Percentiles rank a stretch among this genome's conserved stretches.
Evolutionary conservation across 2,329 filamentous ascomycete species (phyloP).

Genomic region (Curvularia spicifera): DNA sequence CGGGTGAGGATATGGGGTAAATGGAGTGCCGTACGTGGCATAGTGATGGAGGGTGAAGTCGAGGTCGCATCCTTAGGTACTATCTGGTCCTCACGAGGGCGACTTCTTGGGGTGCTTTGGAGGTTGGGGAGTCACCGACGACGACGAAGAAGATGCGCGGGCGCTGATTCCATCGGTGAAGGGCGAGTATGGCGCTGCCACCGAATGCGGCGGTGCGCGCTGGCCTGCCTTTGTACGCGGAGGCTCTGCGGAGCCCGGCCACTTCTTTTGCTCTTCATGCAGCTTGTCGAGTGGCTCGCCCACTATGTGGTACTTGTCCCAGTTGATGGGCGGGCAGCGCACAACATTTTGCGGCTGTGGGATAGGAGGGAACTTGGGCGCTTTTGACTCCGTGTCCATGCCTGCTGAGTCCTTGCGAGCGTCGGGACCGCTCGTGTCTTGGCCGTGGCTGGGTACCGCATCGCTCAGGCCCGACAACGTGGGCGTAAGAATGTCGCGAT

Average conservation of each 20-base stretch:
- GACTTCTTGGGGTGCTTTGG: constrained; percentile 44
- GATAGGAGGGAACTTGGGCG: constrained; percentile 64
- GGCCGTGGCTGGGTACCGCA: constrained; percentile 25
- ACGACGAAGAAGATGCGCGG: constrained; percentile 25
- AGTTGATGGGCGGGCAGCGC: constrained; percentile 88
- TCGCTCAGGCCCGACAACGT: constrained; percentile 45
- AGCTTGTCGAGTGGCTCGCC: constrained; percentile 83
- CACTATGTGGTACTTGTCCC: constrained; percentile 91
- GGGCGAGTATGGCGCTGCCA: constrained; percentile 66
- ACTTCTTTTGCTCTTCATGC: constrained; percentile 76
- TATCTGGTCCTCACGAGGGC: constrained; percentile 22
- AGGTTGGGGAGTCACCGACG: constrained; percentile 22
- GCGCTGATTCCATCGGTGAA: constrained; percentile 58
- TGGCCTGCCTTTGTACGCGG: constrained; percentile 42
- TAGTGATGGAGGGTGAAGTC: constrained; percentile 1
- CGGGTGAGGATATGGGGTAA: not conserved
- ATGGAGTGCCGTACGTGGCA: constrained; percentile 3
- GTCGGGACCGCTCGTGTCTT: constrained; percentile 24
- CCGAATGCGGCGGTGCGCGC: constrained; percentile 57
- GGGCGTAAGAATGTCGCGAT: constrained; percentile 45
- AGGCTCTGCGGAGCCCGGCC: constrained; percentile 50
- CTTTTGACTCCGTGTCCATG: constrained; percentile 20
- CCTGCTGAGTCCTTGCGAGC: constrained; percentile 40
- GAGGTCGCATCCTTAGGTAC: not conserved
- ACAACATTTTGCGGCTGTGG: constrained; percentile 82